These are phyloP conservation scores for Cercospora sp. DNA, from an alignment of 2,329 filamentous ascomycete species.

Conservation along the genomic window DNA sequence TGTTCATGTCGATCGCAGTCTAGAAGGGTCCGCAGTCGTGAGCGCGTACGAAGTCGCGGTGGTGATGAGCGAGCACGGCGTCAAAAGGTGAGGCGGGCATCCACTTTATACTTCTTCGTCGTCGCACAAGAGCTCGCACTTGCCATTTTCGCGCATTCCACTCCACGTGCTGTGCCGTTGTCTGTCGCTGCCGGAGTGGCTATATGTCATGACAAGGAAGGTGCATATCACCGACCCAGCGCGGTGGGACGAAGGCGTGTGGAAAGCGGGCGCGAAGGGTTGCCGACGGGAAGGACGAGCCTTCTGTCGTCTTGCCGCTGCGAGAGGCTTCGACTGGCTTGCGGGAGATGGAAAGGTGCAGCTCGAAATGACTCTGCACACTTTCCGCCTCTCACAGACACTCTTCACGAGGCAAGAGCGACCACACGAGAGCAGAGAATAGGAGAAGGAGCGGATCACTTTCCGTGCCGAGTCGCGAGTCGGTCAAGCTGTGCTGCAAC, in stretches of 20 bases:
- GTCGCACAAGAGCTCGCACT: background rate
- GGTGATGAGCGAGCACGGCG: conserved; percentile 1
- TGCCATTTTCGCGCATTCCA: background rate
- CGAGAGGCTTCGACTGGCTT: background rate
- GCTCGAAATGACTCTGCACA: background rate
- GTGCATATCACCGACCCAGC: background rate
- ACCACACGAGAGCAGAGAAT: background rate
- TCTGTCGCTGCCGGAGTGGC: background rate
- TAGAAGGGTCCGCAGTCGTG: background rate
- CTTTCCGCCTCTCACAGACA: background rate
- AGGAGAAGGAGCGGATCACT: background rate
- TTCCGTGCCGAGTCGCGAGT: background rate
- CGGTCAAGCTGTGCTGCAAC: background rate
- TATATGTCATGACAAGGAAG: background rate
- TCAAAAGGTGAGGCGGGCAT: conserved; percentile 5
- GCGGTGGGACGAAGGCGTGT: background rate
- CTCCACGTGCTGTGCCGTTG: conserved; percentile 2
- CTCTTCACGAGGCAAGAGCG: background rate
- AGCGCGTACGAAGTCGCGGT: background rate
- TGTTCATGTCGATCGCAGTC: background rate
- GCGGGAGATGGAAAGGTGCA: background rate
- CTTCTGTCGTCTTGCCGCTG: background rate
- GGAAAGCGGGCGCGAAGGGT: background rate
- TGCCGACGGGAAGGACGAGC: background rate
- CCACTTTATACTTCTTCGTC: background rate